Evolutionary conservation across 768 basidiomycete species (phyloP).

Genomic region (Phanerodontia chrysosporium): DNA sequence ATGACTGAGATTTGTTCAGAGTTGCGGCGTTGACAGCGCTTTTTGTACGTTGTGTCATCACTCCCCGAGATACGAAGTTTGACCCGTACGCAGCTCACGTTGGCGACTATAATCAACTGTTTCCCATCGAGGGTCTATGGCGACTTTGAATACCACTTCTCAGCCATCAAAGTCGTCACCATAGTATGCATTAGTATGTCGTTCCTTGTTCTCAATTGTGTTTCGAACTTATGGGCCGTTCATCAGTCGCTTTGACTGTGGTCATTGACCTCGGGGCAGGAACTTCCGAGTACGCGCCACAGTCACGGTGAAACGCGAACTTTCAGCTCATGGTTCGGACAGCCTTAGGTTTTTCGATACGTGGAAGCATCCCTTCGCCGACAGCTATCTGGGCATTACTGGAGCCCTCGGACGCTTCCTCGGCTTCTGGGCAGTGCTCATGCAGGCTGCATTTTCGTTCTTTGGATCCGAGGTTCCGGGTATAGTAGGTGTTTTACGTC

Average conservation of each 20-base stretch:
- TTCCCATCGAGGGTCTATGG: constrained; percentile 25
- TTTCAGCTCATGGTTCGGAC: not conserved
- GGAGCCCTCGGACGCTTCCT: constrained; percentile 33
- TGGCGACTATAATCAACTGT: constrained; percentile 21
- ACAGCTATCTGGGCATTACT: constrained; percentile 22
- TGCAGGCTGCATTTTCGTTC: constrained; percentile 34
- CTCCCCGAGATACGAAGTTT: not conserved
- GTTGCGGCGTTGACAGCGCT: not conserved
- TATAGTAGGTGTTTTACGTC: constrained; percentile 15
- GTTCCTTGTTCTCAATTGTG: constrained; percentile 23
- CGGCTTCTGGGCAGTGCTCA: constrained; percentile 28
- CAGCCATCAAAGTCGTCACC: constrained; percentile 26
- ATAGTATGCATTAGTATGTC: constrained; percentile 26
- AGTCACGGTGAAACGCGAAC: too few species aligned
- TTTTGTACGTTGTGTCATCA: constrained; percentile 2
- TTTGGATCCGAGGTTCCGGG: constrained; percentile 33
- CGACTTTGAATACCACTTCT: constrained; percentile 29
- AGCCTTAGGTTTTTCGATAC: constrained; percentile 17
- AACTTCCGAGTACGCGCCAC: constrained; percentile 5
- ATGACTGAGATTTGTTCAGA: not conserved
- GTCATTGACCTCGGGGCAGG: constrained; percentile 23
- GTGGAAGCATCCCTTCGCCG: constrained; percentile 21
- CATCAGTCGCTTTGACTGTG: constrained; percentile 15
- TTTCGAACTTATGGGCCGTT: constrained; percentile 28
- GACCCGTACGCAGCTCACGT: constrained; percentile 18